Conservation (phyloP, 2,329 filamentous ascomycete genomes). For the Zymoseptoria crescenta region DNA sequence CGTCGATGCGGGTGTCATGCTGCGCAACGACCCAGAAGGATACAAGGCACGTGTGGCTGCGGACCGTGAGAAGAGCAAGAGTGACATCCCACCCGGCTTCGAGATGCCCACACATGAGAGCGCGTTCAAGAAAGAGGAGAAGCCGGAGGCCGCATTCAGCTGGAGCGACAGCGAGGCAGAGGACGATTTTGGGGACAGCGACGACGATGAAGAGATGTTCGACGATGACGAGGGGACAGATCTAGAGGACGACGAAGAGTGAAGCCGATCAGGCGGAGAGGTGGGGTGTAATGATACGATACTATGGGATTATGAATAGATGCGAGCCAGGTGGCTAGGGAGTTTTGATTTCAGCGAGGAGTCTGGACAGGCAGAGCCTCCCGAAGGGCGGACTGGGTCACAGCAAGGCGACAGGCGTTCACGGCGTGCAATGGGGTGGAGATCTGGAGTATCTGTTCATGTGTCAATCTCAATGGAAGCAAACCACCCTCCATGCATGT, state of each 20-base stretch:
- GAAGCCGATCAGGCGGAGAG: slow-evolving; percentile 3
- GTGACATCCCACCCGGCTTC: slow-evolving; percentile 71
- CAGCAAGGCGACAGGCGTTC: slow-evolving; percentile 2
- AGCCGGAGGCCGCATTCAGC: slow-evolving; percentile 59
- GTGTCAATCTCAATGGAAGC: background rate
- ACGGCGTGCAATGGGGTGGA: background rate
- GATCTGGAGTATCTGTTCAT: background rate
- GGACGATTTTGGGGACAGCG: slow-evolving; percentile 69
- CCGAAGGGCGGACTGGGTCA: background rate
- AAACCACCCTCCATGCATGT: background rate
- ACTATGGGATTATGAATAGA: background rate
- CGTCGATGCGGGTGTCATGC: slow-evolving; percentile 81
- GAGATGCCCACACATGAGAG: slow-evolving; percentile 68
- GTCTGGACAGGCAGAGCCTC: slow-evolving; percentile 8
- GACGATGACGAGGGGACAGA: slow-evolving; percentile 55
- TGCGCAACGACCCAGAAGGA: slow-evolving; percentile 60
- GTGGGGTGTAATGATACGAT: slow-evolving; percentile 11
- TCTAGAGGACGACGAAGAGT: slow-evolving; percentile 49
- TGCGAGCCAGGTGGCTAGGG: slow-evolving; percentile 2
- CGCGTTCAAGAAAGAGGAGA: slow-evolving; percentile 51
- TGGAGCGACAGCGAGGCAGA: slow-evolving; percentile 53
- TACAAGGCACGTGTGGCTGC: slow-evolving; percentile 65
- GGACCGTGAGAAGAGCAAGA: slow-evolving; percentile 65
- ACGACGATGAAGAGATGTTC: slow-evolving; percentile 46
- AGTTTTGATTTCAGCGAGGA: slow-evolving; percentile 20